A percentile compares a stretch with the other conserved stretches of the same genome.
Conservation (phyloP, 75 land plant genomes). For the Gnetum montanum region DNA sequence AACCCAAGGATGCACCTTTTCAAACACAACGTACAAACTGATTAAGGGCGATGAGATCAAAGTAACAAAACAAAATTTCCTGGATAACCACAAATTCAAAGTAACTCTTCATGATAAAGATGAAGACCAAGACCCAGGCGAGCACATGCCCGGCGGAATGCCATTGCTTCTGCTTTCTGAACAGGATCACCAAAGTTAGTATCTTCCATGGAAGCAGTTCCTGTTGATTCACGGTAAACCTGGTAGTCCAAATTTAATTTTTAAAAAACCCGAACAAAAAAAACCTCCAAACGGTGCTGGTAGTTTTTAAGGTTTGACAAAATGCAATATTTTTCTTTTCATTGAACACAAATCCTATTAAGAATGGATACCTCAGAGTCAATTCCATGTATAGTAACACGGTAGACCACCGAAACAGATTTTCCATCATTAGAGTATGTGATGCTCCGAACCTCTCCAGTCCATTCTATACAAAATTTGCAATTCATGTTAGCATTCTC, state of each 20-base stretch:
- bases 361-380: conserved; percentile 99
- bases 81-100: too few species aligned
- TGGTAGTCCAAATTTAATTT: too few species aligned
- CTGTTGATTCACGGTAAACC: conserved; percentile 81
- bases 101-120: conserved; percentile 69
- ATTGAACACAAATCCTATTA: too few species aligned
- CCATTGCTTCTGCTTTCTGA: conserved; percentile 84
- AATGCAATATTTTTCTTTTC: too few species aligned
- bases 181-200: conserved; percentile 54
- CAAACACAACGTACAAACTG: too few species aligned
- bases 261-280: too few species aligned
- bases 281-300: too few species aligned
- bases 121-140: conserved; percentile 92
- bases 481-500: too few species aligned
- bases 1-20: too few species aligned
- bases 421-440: conserved; percentile 65
- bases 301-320: too few species aligned
- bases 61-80: too few species aligned
- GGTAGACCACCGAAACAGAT: conserved; percentile 85
- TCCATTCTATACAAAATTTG: conserved; percentile 71
- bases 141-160: conserved; percentile 88
- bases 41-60: too few species aligned
- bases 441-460: conserved; percentile 90
- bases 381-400: conserved; percentile 82
- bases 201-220: conserved; percentile 52